phyloP scores from a whole-genome alignment of 2,329 filamentous ascomycete genomes.

The Curvularia spicifera region DNA sequence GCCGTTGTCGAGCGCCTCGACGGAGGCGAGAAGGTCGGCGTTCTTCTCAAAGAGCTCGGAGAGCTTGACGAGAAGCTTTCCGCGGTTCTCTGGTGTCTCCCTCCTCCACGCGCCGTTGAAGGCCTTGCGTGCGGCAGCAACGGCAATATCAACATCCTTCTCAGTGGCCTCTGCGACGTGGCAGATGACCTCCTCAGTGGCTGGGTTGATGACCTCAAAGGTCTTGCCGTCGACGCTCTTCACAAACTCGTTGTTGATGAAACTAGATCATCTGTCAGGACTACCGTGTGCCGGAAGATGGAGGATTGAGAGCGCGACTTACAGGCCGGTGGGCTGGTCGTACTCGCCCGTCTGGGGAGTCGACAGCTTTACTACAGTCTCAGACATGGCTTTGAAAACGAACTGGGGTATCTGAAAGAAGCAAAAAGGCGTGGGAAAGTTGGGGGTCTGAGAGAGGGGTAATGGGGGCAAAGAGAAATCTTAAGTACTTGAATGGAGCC shows the following conservation, averaged over 20 bases:
- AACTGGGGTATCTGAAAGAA: conserved; percentile 40
- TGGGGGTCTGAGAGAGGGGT: conserved; percentile 29
- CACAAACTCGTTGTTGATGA: conserved; percentile 94
- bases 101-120: conserved; percentile 76
- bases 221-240: conserved; percentile 84
- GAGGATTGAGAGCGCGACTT: conserved; percentile 39
- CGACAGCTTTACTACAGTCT: conserved; percentile 64
- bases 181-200: conserved; percentile 83
- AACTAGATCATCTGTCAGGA: conserved; percentile 58
- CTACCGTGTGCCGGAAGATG: background rate
- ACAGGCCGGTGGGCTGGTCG: conserved; percentile 61
- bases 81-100: conserved; percentile 73
- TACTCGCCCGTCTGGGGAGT: conserved; percentile 70
- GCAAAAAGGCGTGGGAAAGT: conserved; percentile 19
- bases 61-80: conserved; percentile 74
- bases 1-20: conserved; percentile 89
- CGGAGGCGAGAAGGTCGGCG: conserved; percentile 73
- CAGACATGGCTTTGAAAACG: conserved; percentile 51
- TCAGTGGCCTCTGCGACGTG: conserved; percentile 84
- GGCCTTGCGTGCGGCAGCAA: conserved; percentile 82
- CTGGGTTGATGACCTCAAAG: conserved; percentile 90
- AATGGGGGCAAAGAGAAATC: conserved; percentile 24
- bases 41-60: conserved; percentile 83
- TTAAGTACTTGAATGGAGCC: conserved; percentile 38
- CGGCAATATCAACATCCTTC: conserved; percentile 82